Percentiles rank a stretch among this genome's conserved stretches.
These are phyloP conservation scores for Colletotrichum falcatum DNA, from an alignment of 2,329 filamentous ascomycete species.

Conservation along the genomic window DNA sequence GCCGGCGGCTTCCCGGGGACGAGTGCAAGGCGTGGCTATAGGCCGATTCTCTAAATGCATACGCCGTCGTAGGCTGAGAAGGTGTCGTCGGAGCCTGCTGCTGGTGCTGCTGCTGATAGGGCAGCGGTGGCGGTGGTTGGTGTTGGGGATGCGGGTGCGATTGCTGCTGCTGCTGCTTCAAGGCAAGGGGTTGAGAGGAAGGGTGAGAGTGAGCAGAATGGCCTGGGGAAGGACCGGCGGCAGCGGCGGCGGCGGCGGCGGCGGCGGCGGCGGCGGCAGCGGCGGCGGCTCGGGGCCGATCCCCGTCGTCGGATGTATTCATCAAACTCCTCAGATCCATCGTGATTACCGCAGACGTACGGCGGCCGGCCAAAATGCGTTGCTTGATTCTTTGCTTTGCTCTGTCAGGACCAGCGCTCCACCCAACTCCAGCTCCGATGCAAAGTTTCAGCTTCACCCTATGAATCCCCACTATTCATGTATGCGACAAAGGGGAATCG, in stretches of 20 bases:
- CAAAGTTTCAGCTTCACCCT: conserved; percentile 37
- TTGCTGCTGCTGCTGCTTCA: conserved; percentile 42
- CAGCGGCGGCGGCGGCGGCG: conserved; percentile 5
- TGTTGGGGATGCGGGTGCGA: conserved; percentile 47
- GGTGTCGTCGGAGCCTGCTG: conserved; percentile 44
- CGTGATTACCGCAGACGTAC: conserved; percentile 34
- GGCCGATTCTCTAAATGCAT: conserved; percentile 63
- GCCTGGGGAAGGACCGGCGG: conserved; percentile 11
- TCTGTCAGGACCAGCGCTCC: conserved; percentile 30
- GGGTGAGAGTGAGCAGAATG: conserved; percentile 23
- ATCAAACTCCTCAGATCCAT: conserved; percentile 69
- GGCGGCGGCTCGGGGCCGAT: conserved; percentile 51
- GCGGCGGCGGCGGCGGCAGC: conserved; percentile 41
- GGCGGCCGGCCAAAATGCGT: conserved; percentile 5
- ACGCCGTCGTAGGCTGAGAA: conserved; percentile 56
- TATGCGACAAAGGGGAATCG: conserved; percentile 29
- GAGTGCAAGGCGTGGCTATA: conserved; percentile 51
- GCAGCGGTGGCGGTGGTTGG: conserved; percentile 46
- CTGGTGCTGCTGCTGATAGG: conserved; percentile 42
- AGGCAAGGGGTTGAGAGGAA: conserved; percentile 34
- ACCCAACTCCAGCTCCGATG: conserved; percentile 35
- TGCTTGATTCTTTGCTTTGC: conserved; percentile 2
- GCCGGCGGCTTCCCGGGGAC: conserved; percentile 58
- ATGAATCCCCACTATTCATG: conserved; percentile 31
- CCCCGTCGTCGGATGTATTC: conserved; percentile 63